Conservation (phyloP, 2,329 filamentous ascomycete genomes). For the Fusarium sp. region DNA sequence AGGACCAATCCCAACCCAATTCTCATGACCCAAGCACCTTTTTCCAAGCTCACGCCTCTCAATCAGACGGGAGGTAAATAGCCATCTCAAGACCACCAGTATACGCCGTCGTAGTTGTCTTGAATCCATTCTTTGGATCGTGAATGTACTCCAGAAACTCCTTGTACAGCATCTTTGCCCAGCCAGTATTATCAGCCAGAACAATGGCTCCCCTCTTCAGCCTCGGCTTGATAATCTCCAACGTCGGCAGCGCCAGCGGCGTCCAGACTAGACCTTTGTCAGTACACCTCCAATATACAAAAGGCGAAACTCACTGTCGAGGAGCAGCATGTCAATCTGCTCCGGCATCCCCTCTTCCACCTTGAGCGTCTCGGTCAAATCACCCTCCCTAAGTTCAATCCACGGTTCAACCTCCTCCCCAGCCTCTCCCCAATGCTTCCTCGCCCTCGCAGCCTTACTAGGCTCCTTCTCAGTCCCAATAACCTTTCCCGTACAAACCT, state of each 20-base stretch:
- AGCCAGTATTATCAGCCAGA: conserved; percentile 62
- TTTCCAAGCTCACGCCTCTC: conserved; percentile 33
- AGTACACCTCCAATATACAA: not conserved
- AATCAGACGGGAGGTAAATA: conserved; percentile 36
- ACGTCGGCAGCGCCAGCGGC: conserved; percentile 63
- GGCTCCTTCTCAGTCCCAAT: conserved; percentile 72
- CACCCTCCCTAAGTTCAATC: conserved; percentile 70
- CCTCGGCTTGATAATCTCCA: conserved; percentile 61
- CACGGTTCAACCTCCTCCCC: conserved; percentile 61
- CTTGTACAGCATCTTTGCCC: conserved; percentile 54
- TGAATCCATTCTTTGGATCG: conserved; percentile 61
- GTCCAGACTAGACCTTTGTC: conserved; percentile 62
- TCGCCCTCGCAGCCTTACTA: conserved; percentile 63
- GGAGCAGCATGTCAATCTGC: conserved; percentile 67
- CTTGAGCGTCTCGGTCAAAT: conserved; percentile 66
- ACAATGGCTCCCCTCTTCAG: conserved; percentile 62
- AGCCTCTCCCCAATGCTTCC: conserved; percentile 65
- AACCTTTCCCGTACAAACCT: conserved; percentile 51
- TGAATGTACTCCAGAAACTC: conserved; percentile 62
- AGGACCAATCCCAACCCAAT: not conserved
- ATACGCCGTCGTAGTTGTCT: conserved; percentile 51
- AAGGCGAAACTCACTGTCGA: conserved; percentile 66
- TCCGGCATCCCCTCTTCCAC: conserved; percentile 54
- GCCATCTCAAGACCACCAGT: conserved; percentile 48
- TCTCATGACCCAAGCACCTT: not conserved